A percentile compares a stretch with the other conserved stretches of the same genome.
phyloP scores from a whole-genome alignment of 163 green algal genomes.

The Volvox carteri region DNA sequence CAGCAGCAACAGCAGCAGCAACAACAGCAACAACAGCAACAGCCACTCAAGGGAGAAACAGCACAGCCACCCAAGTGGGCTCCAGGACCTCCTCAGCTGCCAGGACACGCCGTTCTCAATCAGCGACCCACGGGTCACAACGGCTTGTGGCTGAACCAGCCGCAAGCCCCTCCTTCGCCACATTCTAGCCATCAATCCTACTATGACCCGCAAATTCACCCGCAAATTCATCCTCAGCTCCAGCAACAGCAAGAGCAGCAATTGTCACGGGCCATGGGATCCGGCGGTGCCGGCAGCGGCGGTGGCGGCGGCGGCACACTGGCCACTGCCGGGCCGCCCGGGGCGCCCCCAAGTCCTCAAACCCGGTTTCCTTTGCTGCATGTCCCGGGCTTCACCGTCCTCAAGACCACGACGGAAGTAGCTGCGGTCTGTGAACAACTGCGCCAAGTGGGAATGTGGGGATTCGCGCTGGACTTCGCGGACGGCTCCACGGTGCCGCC shows the following conservation, averaged over 20 bases:
- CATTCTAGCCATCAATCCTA: not conserved
- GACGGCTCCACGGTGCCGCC: not conserved
- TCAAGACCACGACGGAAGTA: conserved; percentile 47
- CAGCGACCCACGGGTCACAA: too few relatives aligned
- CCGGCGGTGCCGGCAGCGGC: too few relatives aligned
- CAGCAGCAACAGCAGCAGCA: conserved; percentile 3
- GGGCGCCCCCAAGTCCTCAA: not conserved
- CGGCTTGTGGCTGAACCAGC: too few relatives aligned
- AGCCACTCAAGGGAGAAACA: too few relatives aligned
- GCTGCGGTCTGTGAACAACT: conserved; percentile 17
- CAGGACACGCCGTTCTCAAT: too few relatives aligned
- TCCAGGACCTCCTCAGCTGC: too few relatives aligned
- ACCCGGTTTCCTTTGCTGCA: not conserved
- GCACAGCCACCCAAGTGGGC: too few relatives aligned
- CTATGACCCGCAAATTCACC: conserved; percentile 19
- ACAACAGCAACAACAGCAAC: conserved; percentile 25
- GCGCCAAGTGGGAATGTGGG: conserved; percentile 28
- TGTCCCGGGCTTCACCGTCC: conserved; percentile 40
- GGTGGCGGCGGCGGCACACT: not conserved
- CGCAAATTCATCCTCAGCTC: not conserved
- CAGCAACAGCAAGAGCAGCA: not conserved
- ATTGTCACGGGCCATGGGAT: too few relatives aligned
- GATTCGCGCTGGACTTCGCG: conserved; percentile 58
- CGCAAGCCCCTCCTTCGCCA: not conserved
- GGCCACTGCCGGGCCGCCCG: not conserved